Percentiles rank a stretch among this genome's conserved stretches.
phyloP scores from a whole-genome alignment of 805 yeast species.

The Barnettozyma salicaria region DNA sequence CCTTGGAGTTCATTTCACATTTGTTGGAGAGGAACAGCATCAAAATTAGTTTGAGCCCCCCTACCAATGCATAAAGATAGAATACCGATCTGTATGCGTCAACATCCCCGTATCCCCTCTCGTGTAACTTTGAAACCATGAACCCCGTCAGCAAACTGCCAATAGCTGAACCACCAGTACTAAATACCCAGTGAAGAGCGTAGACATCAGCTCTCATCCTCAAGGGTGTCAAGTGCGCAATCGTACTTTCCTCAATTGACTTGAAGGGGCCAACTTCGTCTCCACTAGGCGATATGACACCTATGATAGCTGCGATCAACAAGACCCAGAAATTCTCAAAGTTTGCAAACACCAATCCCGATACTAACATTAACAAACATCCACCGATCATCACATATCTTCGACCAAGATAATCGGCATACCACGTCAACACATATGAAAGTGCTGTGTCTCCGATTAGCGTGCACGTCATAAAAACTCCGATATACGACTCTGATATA shows the following conservation, averaged over 20 bases:
- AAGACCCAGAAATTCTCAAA: slow-evolving; percentile 48
- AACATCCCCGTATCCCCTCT: slow-evolving; percentile 30
- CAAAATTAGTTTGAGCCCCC: slow-evolving; percentile 43
- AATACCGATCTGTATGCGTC: slow-evolving; percentile 56
- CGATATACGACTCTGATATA: slow-evolving; percentile 54
- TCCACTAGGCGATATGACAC: slow-evolving; percentile 86
- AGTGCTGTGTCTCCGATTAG: slow-evolving; percentile 71
- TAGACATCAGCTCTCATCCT: slow-evolving; percentile 63
- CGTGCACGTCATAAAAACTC: slow-evolving; percentile 77
- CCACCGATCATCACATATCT: slow-evolving; percentile 59
- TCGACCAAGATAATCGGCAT: slow-evolving; percentile 68
- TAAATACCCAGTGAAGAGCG: slow-evolving; percentile 66
- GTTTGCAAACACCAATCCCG: slow-evolving; percentile 63
- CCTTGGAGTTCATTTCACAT: slow-evolving; percentile 39
- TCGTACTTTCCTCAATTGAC: slow-evolving; percentile 75
- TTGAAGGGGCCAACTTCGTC: slow-evolving; percentile 90
- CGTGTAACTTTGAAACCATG: slow-evolving; percentile 40
- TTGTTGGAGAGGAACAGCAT: slow-evolving; percentile 45
- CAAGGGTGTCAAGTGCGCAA: slow-evolving; percentile 71
- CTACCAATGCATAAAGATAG: slow-evolving; percentile 47
- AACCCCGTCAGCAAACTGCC: slow-evolving; percentile 66
- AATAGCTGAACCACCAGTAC: slow-evolving; percentile 65
- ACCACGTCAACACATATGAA: slow-evolving; percentile 68
- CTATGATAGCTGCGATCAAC: slow-evolving; percentile 67
- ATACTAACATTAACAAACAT: slow-evolving; percentile 55